Evolutionary conservation across 2,329 filamentous ascomycete genomes (phyloP).

Genomic region (Fusarium haematococcum): DNA sequence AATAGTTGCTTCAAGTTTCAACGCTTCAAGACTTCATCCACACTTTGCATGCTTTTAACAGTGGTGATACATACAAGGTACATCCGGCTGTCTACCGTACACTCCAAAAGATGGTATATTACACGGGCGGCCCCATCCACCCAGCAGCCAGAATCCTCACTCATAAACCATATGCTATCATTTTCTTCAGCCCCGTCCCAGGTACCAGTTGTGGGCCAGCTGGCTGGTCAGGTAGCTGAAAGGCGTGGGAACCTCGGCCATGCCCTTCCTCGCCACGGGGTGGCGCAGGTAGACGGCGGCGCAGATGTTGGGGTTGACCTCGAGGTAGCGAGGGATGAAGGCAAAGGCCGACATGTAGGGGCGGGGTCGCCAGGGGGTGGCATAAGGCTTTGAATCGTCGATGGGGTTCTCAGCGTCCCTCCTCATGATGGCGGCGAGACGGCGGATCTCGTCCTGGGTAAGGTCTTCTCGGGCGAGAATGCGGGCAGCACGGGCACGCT

Average conservation of each 20-base stretch:
- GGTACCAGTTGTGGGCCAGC: conserved; percentile 93
- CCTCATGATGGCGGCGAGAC: conserved; percentile 68
- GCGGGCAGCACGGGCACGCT: conserved; percentile 46
- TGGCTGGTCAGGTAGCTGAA: conserved; percentile 78
- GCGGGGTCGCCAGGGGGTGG: conserved; percentile 89
- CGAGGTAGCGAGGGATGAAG: conserved; percentile 93
- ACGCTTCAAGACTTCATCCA: conserved; percentile 7
- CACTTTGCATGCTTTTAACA: conserved; percentile 38
- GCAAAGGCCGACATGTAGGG: conserved; percentile 92
- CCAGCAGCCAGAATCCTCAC: conserved; percentile 32
- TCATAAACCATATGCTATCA: conserved; percentile 2
- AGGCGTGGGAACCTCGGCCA: conserved; percentile 86
- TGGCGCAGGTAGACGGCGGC: conserved; percentile 95
- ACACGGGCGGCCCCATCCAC: conserved; percentile 42
- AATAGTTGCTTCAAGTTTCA: not conserved
- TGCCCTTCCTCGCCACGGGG: conserved; percentile 86
- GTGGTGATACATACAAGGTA: conserved; percentile 46
- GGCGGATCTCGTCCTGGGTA: conserved; percentile 62
- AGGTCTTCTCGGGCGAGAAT: conserved; percentile 51
- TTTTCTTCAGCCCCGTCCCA: conserved; percentile 75
- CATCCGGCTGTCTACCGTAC: conserved; percentile 47
- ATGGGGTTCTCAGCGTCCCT: conserved; percentile 80
- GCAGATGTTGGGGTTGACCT: conserved; percentile 98
- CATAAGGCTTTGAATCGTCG: conserved; percentile 84
- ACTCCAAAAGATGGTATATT: conserved; percentile 49